phyloP scores from a whole-genome alignment of 148 eudicot species.

The Silene conica region DNA sequence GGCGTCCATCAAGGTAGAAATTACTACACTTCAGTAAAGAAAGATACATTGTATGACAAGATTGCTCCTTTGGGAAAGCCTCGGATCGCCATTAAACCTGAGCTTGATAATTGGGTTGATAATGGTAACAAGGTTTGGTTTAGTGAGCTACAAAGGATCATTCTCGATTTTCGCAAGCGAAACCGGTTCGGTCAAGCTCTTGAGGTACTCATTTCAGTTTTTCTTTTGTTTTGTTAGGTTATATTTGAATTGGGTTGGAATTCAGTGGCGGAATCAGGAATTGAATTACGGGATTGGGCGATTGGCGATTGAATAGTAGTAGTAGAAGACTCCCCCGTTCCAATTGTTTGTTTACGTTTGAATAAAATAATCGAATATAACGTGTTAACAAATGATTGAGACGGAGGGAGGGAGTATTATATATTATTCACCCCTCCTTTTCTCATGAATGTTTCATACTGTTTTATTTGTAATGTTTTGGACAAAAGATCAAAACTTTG shows the following conservation, averaged over 20 bases:
- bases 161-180: constrained; percentile 81
- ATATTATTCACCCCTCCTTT: too few species aligned
- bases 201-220: constrained; percentile 37
- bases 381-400: too few species aligned
- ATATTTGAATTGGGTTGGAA: too few species aligned
- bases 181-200: constrained; percentile 76
- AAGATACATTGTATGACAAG: constrained; percentile 46
- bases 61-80: constrained; percentile 81
- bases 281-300: too few species aligned
- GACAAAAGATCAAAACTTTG: too few species aligned
- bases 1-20: constrained; percentile 18
- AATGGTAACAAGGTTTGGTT: constrained; percentile 48
- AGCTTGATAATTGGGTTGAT: constrained; percentile 65
- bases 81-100: constrained; percentile 38
- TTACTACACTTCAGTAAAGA: constrained; percentile 26
- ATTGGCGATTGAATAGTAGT: too few species aligned
- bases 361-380: too few species aligned
- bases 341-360: too few species aligned
- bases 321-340: too few species aligned
- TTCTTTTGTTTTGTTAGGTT: neutral
- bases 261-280: too few species aligned
- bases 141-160: constrained; percentile 57
- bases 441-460: too few species aligned
- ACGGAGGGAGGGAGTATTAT: neutral
- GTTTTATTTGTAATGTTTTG: too few species aligned